Conservation (phyloP, 805 yeast species). For the Deakozyma indianensis region DNA sequence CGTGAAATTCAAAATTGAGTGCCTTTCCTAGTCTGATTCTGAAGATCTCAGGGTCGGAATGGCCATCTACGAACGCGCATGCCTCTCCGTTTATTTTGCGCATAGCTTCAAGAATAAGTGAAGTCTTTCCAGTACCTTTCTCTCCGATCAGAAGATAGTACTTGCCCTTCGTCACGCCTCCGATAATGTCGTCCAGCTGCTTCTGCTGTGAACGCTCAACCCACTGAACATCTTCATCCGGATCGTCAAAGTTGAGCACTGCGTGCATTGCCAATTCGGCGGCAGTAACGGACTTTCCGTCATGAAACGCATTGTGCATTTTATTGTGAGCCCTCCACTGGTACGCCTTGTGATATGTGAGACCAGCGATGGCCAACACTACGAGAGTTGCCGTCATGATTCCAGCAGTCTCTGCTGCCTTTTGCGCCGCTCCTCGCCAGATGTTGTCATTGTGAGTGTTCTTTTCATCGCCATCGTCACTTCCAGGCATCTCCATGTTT, state of each 20-base stretch:
- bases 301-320: conserved; percentile 51
- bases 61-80: conserved; percentile 66
- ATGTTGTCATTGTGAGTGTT: not conserved
- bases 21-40: conserved; percentile 66
- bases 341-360: conserved; percentile 53
- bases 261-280: conserved; percentile 38
- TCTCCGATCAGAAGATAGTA: conserved; percentile 67
- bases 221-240: conserved; percentile 36
- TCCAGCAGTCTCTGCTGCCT: conserved; percentile 43
- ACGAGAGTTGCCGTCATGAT: conserved; percentile 56
- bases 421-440: conserved; percentile 3
- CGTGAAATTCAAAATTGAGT: conserved; percentile 55
- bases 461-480: conserved; percentile 1
- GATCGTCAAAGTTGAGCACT: conserved; percentile 8
- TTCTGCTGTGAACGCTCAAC: conserved; percentile 57
- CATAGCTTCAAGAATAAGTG: conserved; percentile 59
- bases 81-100: conserved; percentile 45
- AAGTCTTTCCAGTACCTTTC: conserved; percentile 77
- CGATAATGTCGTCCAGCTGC: conserved; percentile 46
- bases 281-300: conserved; percentile 44
- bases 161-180: conserved; percentile 51
- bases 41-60: conserved; percentile 73
- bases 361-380: conserved; percentile 58
- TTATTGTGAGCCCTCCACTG: conserved; percentile 43
- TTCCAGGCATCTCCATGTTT: not conserved